Evolutionary conservation across 495 filamentous ascomycete genomes (phyloP), one percentile per base, ranked within the genome.

Genomic region (Lophiotrema nucula): DNA sequence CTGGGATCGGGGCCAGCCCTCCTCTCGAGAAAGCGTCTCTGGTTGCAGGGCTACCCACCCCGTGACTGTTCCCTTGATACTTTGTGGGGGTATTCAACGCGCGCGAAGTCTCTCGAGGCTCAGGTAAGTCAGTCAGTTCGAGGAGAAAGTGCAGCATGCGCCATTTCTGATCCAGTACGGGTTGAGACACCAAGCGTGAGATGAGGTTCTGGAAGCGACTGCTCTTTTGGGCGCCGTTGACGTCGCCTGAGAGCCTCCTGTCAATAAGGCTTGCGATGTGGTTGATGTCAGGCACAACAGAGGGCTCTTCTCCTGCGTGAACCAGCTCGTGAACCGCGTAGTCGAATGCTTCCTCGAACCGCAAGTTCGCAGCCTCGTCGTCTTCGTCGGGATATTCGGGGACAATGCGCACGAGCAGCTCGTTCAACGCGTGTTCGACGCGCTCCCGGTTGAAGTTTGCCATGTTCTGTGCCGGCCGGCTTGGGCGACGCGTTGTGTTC

Each of bases 121-220:
- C 26, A 3, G 76, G 76, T 44, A 79, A 71, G 38, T 81, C 78
- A 0, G 85, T 83, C 58, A 98, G 78, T 62, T 88, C 86, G 66
- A 90, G 87, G 19, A 99, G 83, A 39, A 99, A 80, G 68, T 92
- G 90, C 4, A 99, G 77, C 60, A 97, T 95, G 2, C 88, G 90
- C 90, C 92, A 97, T 81, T 97, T 99, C 70, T 96, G 87, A 64
- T 85, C 86, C 26, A 99, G 77, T 1, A 97, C 92, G 3, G 92
- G 92, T 62, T 95, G 86, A 23, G 90, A 87, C 18, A 96, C 77
- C 22, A 99, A 81, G 35, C 88, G 81, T 33, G 89, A 88, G 74
- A 92, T 95, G 44, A 97, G 79, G 68, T 93, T 90, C 15, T 88
- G 86, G 72, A 97, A 96, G 22, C 84, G 80, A 23, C 92, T 74